A percentile compares a stretch with the other conserved stretches of the same genome.
Evolutionary conservation across 2,329 filamentous ascomycete genomes (phyloP).

Genomic region (Dothideomycetes sp.): DNA sequence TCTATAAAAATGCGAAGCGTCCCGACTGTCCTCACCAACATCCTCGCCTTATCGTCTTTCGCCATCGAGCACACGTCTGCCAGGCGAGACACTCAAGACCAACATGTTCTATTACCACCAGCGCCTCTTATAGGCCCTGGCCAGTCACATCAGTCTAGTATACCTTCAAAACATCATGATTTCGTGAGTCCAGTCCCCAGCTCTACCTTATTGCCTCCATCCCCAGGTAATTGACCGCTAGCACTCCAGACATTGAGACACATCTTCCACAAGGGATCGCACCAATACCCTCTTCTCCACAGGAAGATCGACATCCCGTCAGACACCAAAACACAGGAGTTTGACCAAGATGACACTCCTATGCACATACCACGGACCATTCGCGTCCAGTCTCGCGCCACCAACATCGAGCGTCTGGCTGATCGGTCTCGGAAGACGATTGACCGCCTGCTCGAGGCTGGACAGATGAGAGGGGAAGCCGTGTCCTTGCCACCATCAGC

Average conservation of each 20-base stretch:
- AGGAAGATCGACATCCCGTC: constrained; percentile 56
- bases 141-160: neutral
- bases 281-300: constrained; percentile 67
- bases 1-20: constrained; percentile 6
- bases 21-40: neutral
- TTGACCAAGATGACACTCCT: neutral
- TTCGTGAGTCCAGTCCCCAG: constrained; percentile 15
- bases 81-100: constrained; percentile 2
- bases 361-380: neutral
- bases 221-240: neutral
- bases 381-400: constrained; percentile 50
- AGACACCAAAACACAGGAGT: constrained; percentile 1
- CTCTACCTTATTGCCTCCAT: neutral
- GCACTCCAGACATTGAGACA: constrained; percentile 57
- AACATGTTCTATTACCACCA: constrained; percentile 11
- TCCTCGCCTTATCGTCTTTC: constrained; percentile 7
- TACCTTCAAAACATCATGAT: constrained; percentile 7
- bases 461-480: constrained; percentile 56
- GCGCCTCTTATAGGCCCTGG: neutral
- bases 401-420: constrained; percentile 67
- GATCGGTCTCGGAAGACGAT: constrained; percentile 69
- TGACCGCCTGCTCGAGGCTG: constrained; percentile 64
- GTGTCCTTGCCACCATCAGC: constrained; percentile 59
- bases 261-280: constrained; percentile 83
- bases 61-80: constrained; percentile 4